Evolutionary conservation across 192 early-diverging fungal species (phyloP).

Genomic region (Cladochytrium replicatum): DNA sequence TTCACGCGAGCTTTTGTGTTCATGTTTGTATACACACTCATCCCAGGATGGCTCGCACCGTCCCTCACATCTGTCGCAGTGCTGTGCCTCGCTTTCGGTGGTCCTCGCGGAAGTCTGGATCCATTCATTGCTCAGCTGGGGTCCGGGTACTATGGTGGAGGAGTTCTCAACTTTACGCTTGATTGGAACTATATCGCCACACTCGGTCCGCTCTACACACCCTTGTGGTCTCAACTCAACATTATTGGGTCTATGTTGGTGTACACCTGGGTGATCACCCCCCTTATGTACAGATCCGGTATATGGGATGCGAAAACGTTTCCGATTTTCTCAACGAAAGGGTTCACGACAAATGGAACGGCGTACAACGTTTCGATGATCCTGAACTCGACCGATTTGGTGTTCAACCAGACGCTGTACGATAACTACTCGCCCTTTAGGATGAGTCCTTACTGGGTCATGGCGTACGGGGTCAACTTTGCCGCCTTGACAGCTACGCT

Average conservation of each 20-base stretch:
- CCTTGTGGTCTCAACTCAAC: slow-evolving; percentile 61
- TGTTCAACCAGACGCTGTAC: background rate
- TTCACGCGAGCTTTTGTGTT: slow-evolving; percentile 38
- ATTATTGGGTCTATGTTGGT: slow-evolving; percentile 61
- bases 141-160: slow-evolving; percentile 9
- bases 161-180: slow-evolving; percentile 43
- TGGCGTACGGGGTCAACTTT: slow-evolving; percentile 3
- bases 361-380: slow-evolving; percentile 8
- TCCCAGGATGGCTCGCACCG: slow-evolving; percentile 62
- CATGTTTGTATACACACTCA: slow-evolving; percentile 44
- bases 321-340: slow-evolving; percentile 4
- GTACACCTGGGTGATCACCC: slow-evolving; percentile 64
- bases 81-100: slow-evolving; percentile 40
- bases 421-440: slow-evolving; percentile 1
- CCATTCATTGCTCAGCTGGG: slow-evolving; percentile 7
- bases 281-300: slow-evolving; percentile 22
- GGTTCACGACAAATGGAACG: slow-evolving; percentile 4
- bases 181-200: slow-evolving; percentile 65
- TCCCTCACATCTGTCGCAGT: slow-evolving; percentile 52
- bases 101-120: background rate
- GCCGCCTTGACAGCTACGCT: slow-evolving; percentile 12
- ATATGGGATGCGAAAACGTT: slow-evolving; percentile 20
- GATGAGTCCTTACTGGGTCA: slow-evolving; percentile 2
- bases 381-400: slow-evolving; percentile 7
- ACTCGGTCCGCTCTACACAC: slow-evolving; percentile 57